A percentile compares a stretch with the other conserved stretches of the same genome.
phyloP scores from a whole-genome alignment of 768 basidiomycete species.

The Xerocomellus amylosporus region DNA sequence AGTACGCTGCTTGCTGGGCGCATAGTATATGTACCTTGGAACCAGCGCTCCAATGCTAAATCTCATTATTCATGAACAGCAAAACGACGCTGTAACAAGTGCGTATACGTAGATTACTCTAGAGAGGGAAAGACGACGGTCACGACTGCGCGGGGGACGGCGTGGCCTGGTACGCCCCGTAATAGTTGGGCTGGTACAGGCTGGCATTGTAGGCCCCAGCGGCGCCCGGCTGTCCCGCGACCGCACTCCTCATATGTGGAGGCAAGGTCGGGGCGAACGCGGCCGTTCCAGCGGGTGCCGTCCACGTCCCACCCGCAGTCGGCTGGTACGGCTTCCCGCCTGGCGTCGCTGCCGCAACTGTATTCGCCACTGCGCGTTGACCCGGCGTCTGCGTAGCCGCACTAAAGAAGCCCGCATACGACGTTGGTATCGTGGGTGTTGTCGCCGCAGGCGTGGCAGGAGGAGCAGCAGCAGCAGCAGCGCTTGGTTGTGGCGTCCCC shows the following conservation, averaged over 20 bases:
- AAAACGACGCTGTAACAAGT: slow-evolving; percentile 5
- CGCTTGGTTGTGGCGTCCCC: slow-evolving; percentile 44
- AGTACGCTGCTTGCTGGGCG: too few relatives aligned
- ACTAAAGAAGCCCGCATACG: slow-evolving; percentile 44
- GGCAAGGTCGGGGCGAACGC: slow-evolving; percentile 38
- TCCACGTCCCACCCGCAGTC: slow-evolving; percentile 20
- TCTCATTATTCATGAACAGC: slow-evolving; percentile 22
- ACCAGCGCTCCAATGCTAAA: background rate
- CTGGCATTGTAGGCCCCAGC: slow-evolving; percentile 17
- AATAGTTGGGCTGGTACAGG: slow-evolving; percentile 32
- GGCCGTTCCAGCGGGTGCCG: slow-evolving; percentile 25
- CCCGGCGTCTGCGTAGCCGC: slow-evolving; percentile 28
- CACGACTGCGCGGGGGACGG: slow-evolving; percentile 33
- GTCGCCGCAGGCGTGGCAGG: slow-evolving; percentile 21
- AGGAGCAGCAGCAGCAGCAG: slow-evolving; percentile 27
- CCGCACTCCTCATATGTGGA: slow-evolving; percentile 37
- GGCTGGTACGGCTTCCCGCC: slow-evolving; percentile 33
- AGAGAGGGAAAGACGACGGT: slow-evolving; percentile 7
- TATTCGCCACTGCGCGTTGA: slow-evolving; percentile 56
- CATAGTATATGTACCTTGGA: background rate
- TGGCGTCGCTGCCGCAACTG: slow-evolving; percentile 36
- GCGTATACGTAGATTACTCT: slow-evolving; percentile 19
- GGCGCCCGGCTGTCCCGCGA: slow-evolving; percentile 22
- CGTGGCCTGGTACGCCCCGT: slow-evolving; percentile 32
- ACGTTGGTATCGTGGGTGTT: slow-evolving; percentile 31